These are phyloP conservation scores for Cyberlindnera samutprakarnensis DNA, from an alignment of 805 yeast species.

Conservation along the genomic window DNA sequence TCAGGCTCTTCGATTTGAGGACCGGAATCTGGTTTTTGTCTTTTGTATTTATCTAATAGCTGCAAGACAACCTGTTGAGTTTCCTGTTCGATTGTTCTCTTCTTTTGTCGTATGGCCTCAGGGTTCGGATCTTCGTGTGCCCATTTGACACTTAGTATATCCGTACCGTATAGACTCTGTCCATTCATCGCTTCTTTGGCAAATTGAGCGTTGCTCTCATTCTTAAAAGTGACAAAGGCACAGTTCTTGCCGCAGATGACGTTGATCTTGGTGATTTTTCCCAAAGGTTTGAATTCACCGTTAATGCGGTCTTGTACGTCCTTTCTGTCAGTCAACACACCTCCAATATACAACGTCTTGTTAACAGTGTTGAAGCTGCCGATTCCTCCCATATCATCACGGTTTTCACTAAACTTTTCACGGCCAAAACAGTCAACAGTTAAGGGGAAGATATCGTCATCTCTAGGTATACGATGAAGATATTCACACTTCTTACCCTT, in stretches of 20 bases:
- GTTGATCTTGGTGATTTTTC: constrained; percentile 60
- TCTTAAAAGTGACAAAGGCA: constrained; percentile 68
- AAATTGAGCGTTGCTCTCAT: constrained; percentile 79
- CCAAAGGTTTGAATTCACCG: constrained; percentile 64
- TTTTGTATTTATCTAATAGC: constrained; percentile 29
- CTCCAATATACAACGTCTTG: constrained; percentile 71
- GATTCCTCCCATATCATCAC: constrained; percentile 93
- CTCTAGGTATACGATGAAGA: constrained; percentile 68
- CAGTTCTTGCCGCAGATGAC: constrained; percentile 55
- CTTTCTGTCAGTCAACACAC: constrained; percentile 29
- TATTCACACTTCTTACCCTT: constrained; percentile 71
- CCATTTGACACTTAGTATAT: constrained; percentile 72
- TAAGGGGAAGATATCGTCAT: constrained; percentile 47
- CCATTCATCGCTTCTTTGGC: constrained; percentile 92
- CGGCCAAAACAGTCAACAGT: constrained; percentile 90
- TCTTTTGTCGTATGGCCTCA: constrained; percentile 36
- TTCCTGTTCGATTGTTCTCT: constrained; percentile 26
- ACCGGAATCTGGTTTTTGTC: no score
- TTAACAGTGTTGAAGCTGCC: constrained; percentile 72
- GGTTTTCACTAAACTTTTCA: constrained; percentile 69
- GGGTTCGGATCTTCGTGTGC: constrained; percentile 88
- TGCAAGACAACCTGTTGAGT: constrained; percentile 35
- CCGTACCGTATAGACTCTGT: constrained; percentile 64
- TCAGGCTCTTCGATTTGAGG: constrained; percentile 7
- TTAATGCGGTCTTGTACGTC: constrained; percentile 31